A percentile compares a stretch with the other conserved stretches of the same genome.
phyloP scores from a whole-genome alignment of 1,284 basidiomycete species.

The Phellinidium pouzarii region DNA sequence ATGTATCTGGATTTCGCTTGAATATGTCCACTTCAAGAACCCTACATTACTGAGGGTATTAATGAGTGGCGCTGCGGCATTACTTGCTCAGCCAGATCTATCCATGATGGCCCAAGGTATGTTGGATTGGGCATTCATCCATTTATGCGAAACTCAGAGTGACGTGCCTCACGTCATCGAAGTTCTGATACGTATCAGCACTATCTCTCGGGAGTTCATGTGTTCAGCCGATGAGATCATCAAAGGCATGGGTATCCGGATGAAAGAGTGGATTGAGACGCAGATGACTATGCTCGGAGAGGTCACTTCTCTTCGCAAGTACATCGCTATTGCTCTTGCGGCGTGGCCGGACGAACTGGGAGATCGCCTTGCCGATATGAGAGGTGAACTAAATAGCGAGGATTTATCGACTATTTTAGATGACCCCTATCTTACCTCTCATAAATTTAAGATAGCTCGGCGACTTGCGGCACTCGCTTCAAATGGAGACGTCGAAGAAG shows the following conservation, averaged over 20 bases:
- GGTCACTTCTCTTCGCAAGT: slow-evolving; percentile 32
- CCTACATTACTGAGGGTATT: slow-evolving; percentile 58
- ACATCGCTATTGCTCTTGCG: slow-evolving; percentile 51
- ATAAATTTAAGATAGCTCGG: slow-evolving; percentile 71
- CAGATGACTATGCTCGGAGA: slow-evolving; percentile 40
- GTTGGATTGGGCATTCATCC: slow-evolving; percentile 66
- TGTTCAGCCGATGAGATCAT: slow-evolving; percentile 26
- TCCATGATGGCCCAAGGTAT: slow-evolving; percentile 64
- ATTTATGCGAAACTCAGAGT: slow-evolving; percentile 34
- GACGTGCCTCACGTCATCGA: slow-evolving; percentile 53
- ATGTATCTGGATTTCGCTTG: slow-evolving; percentile 63
- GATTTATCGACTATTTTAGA: slow-evolving; percentile 48
- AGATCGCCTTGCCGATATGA: slow-evolving; percentile 36
- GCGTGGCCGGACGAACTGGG: slow-evolving; percentile 66
- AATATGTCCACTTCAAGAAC: slow-evolving; percentile 49
- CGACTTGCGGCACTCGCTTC: slow-evolving; percentile 45
- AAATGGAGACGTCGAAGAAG: slow-evolving; percentile 31
- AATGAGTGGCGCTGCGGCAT: slow-evolving; percentile 57
- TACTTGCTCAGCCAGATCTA: slow-evolving; percentile 68
- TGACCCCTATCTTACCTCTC: slow-evolving; percentile 50
- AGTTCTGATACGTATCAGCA: slow-evolving; percentile 57
- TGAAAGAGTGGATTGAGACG: slow-evolving; percentile 59
- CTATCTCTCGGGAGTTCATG: slow-evolving; percentile 48
- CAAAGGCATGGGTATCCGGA: slow-evolving; percentile 36
- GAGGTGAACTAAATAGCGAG: slow-evolving; percentile 37